These are phyloP conservation scores for Microcos paniculata DNA, from an alignment of 345 rosid genomes.

Conservation along the genomic window DNA sequence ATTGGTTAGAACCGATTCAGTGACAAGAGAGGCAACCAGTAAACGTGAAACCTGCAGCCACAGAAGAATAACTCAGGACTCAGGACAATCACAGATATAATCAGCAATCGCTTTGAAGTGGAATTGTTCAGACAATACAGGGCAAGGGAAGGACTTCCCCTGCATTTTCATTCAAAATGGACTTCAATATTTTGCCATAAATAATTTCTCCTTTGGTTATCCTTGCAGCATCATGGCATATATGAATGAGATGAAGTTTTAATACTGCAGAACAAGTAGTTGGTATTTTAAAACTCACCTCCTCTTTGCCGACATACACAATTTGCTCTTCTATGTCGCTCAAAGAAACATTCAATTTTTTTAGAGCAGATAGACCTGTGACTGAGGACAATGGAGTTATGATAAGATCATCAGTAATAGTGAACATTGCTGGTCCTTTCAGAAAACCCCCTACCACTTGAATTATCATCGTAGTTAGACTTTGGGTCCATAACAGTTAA, in stretches of 20 bases:
- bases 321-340: constrained; percentile 11
- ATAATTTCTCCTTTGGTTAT: no score
- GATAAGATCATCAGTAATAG: constrained; percentile 20
- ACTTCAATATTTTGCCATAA: no score
- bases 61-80: not conserved
- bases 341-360: constrained; percentile 16
- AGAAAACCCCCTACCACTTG: constrained; percentile 14
- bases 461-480: not conserved
- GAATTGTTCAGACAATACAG: no score
- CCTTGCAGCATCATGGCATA: no score
- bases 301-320: constrained; percentile 17
- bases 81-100: no score
- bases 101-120: not conserved
- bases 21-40: not conserved
- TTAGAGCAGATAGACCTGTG: constrained; percentile 1
- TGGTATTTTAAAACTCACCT: constrained; percentile 14
- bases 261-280: not conserved
- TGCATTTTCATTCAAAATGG: no score
- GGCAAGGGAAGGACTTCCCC: no score
- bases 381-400: constrained; percentile 19
- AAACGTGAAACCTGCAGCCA: not conserved
- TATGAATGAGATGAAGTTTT: not conserved
- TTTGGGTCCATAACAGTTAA: constrained; percentile 20
- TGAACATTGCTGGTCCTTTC: constrained; percentile 16
- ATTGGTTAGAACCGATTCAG: no score